These are phyloP conservation scores for Hylodesmum podocarpum DNA, from an alignment of 306 rosid species.

Conservation along the genomic window DNA sequence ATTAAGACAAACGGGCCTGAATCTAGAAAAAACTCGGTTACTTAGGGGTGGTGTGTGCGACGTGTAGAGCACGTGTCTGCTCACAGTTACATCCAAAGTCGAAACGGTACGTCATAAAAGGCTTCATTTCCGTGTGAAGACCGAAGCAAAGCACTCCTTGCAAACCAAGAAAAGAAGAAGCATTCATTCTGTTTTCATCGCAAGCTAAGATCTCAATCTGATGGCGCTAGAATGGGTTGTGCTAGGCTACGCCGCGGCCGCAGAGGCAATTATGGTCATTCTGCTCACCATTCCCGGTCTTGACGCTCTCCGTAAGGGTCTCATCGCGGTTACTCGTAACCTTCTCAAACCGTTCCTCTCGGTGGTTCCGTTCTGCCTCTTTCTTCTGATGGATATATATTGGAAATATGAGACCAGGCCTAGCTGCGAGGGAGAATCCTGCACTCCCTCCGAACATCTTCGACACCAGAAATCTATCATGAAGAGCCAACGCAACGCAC, in stretches of 20 bases:
- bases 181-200: background rate
- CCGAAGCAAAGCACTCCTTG: background rate
- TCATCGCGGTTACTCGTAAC: conserved; percentile 80
- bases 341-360: conserved; percentile 96
- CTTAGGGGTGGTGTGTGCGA: background rate
- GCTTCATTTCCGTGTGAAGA: background rate
- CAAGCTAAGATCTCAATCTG: conserved; percentile 3
- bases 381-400: conserved; percentile 88
- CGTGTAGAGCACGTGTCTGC: conserved; percentile 27
- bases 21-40: background rate
- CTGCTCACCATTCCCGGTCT: conserved; percentile 93
- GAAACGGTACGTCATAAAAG: background rate
- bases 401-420: conserved; percentile 95
- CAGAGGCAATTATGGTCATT: conserved; percentile 93
- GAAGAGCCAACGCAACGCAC: conserved; percentile 99
- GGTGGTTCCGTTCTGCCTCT: conserved; percentile 87
- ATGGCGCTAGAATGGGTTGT: conserved; percentile 99
- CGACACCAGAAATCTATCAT: conserved; percentile 98
- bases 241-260: conserved; percentile 90
- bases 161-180: background rate
- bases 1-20: background rate
- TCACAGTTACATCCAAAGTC: background rate
- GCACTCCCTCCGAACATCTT: conserved; percentile 78
- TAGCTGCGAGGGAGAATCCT: conserved; percentile 67
- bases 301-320: conserved; percentile 83